phyloP scores from a whole-genome alignment of 805 yeast genomes.

The Monosporozyma aerobia region DNA sequence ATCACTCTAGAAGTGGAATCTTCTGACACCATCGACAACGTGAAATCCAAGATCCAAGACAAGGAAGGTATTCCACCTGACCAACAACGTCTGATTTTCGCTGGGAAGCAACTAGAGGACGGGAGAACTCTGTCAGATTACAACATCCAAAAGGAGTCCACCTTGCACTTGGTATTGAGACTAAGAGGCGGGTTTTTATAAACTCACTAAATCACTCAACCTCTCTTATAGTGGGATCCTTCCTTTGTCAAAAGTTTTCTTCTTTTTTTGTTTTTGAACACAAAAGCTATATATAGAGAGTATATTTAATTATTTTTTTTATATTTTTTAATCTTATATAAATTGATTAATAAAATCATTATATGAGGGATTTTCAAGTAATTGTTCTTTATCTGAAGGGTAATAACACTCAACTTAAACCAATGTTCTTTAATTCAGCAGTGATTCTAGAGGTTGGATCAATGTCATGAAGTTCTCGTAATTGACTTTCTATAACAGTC shows the following conservation, averaged over 20 bases:
- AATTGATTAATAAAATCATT: neutral
- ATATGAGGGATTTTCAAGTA: neutral
- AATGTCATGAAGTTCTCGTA: conserved; percentile 21
- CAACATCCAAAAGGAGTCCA: conserved; percentile 63
- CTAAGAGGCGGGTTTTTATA: conserved; percentile 64
- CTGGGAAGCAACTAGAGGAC: conserved; percentile 56
- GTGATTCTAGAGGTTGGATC: conserved; percentile 43
- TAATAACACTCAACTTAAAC: conserved; percentile 3
- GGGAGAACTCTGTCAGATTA: conserved; percentile 62
- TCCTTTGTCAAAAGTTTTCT: neutral
- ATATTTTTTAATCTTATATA: neutral
- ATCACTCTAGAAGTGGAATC: conserved; percentile 91
- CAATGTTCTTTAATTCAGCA: conserved; percentile 26
- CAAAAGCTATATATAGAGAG: neutral
- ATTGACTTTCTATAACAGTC: conserved; percentile 14
- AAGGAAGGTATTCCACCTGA: conserved; percentile 66
- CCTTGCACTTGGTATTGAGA: conserved; percentile 59
- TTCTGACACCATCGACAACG: conserved; percentile 88
- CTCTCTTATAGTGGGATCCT: neutral
- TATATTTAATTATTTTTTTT: neutral
- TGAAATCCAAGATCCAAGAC: conserved; percentile 67
- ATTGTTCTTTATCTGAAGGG: neutral
- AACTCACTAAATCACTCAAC: neutral
- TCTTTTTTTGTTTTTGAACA: neutral
- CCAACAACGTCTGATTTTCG: conserved; percentile 58